Base-by-base conservation (phyloP, 805 yeast genomes). In the Lipomyces yamanashiensis region DNA sequence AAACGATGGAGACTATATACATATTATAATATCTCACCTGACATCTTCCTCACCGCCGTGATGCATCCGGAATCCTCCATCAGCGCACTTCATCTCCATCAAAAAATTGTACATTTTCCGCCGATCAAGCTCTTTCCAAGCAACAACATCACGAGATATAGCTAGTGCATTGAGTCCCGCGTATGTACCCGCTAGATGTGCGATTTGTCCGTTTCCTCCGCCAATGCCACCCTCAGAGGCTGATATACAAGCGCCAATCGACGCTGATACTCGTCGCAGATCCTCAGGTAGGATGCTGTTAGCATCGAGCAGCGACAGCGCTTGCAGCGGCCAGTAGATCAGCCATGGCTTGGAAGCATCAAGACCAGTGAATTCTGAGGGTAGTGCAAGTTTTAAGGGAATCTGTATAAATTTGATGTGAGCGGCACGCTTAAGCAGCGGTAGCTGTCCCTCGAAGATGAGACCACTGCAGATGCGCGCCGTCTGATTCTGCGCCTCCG, bases 331-430 rank as follows among this genome's bases (percentile, higher is more conserved):
- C 99, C 99, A 95, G 73, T 89, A 93, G 0, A 89, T 63, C 71
- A 93, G 77, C 98, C 98, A 95, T 0, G 96, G 86, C 64, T 88
- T 92, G n/a, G 95, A 89, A 0, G 98, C 95, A 75, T 93, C 98
- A 53, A 90, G 78, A 0, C 82, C 81, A 2, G 75, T 72, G 73
- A 82, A 87, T 8, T 74, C 77, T 1, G 76, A 67, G 0, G 92
- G 89, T 34, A 89, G 78, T 17, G 81, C 15, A 33, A 8, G 23
- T 12, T 21, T 21, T 33, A 59, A 23, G 36, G 62, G 62, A 12
- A 44, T 37, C 19, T 17, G 33, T n/a, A 66, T 44, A 21, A 54
- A 66, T 19, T 21, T 37, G 12, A 36, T 39, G 43, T 62, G 62
- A 33, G 45, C 57, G 7, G 51, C 23, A 39, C 63, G 59, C 5